Conservation (phyloP, 108 stramenopile genomes). For the Bacterosira constricta region DNA sequence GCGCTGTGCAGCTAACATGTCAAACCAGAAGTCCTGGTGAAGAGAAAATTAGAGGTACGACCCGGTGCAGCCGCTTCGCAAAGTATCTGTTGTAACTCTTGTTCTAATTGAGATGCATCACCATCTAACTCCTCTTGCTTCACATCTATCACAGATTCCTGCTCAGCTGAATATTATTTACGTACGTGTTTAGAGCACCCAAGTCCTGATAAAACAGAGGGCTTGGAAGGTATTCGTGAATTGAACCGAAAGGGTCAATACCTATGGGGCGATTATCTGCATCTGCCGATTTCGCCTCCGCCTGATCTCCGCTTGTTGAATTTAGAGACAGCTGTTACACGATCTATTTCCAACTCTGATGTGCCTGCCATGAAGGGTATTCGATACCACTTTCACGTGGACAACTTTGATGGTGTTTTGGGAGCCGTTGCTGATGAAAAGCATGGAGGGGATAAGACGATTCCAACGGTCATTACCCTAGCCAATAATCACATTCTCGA, state of each 20-base stretch:
- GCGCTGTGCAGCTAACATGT: constrained; percentile 21
- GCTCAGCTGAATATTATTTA: constrained; percentile 15
- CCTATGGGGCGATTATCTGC: constrained; percentile 18
- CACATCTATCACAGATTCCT: constrained; percentile 9
- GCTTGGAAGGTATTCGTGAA: constrained; percentile 14
- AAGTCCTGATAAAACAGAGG: not conserved
- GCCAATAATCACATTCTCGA: constrained; percentile 34
- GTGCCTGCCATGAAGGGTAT: constrained; percentile 14
- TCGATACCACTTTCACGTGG: constrained; percentile 18
- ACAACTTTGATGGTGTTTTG: constrained; percentile 12
- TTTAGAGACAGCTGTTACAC: constrained; percentile 23
- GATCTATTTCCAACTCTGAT: constrained; percentile 10
- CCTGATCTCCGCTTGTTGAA: constrained; percentile 21
- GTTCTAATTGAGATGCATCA: too few species aligned
- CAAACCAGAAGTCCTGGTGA: constrained; percentile 1
- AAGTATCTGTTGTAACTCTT: too few species aligned
- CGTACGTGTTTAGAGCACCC: constrained; percentile 16
- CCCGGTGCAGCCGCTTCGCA: too few species aligned
- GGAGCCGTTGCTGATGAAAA: not conserved
- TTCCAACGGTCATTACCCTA: constrained; percentile 13
- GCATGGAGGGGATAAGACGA: not conserved
- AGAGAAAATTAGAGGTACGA: too few species aligned
- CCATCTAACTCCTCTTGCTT: too few species aligned
- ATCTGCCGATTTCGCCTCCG: constrained; percentile 1
- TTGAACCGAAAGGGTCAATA: constrained; percentile 7